Base-by-base conservation (phyloP, 805 yeast genomes). In the Wickerhamiella allomyrinae region DNA sequence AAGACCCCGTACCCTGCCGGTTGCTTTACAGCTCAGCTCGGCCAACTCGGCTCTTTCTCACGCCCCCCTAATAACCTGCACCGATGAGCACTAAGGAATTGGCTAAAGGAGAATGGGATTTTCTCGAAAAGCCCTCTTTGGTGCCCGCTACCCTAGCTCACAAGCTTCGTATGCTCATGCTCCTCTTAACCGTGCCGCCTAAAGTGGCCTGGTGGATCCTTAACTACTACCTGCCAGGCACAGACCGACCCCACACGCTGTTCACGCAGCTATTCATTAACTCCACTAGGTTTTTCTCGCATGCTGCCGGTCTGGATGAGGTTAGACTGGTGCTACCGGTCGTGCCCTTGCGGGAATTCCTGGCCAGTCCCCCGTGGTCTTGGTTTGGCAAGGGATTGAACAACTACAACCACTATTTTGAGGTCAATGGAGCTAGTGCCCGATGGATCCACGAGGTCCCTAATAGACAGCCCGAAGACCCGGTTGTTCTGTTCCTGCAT, bases 401-500 rank as follows among this genome's bases (percentile, higher is more conserved):
- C 13, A 35, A 43, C 23, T 50, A 37, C 41, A 50, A 50, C 35
- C 31, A 20, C 14, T 34, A n/a, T 8, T 49, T 50, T 34, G 19
- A 27, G 5, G 49, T 41, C 15, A 29, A 29, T 1, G 42, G 44
- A 13, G 46, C 45, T 37, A 41, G 33, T 7, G 54, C 52, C n/a
- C 49, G 52, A 23, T 55, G 57, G 57, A 42, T 55, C 29, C 33
- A 39, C 22, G 54, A 54, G 42, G 43, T 43, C 2, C 46, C 42
- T 4, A 46, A 45, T 35, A 49, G 58, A 11, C 20, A 15, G 10
- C 42, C 42, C 3, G 40, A 46, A 5, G 58, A 54, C 34, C 57
- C 55, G 1, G 57, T 55, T 17, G 23, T 54, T 1, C 36, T 50
- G 9, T 55, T 53, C 29, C 20, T 53, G 17, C 57, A 55, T 24